Conservation (phyloP, 2,329 filamentous ascomycete species). For the Diplodia scrobiculata region DNA sequence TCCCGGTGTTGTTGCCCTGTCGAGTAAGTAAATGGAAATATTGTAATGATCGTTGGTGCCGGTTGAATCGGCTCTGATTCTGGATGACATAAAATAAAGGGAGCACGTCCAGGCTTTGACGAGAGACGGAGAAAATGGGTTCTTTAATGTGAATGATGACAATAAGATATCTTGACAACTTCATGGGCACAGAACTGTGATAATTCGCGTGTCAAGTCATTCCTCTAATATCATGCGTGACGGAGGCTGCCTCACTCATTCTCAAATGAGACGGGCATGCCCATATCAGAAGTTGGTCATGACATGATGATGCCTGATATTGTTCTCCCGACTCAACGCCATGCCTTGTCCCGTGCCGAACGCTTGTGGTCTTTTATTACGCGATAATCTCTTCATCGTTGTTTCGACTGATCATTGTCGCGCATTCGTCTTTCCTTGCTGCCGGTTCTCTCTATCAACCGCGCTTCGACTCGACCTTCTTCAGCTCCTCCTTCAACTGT, state of each 20-base stretch:
- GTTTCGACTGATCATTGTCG: not conserved
- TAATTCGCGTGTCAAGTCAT: not conserved
- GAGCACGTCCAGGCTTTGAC: constrained; percentile 24
- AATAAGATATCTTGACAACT: constrained; percentile 21
- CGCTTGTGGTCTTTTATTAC: not conserved
- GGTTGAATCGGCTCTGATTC: constrained; percentile 27
- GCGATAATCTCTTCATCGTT: not conserved
- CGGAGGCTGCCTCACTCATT: not conserved
- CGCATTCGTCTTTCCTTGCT: not conserved
- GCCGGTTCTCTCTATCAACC: constrained; percentile 1
- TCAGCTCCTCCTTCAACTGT: constrained; percentile 91
- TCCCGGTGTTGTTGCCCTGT: constrained; percentile 89
- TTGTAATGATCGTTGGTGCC: constrained; percentile 6
- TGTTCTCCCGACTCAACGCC: not conserved
- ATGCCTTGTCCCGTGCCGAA: not conserved
- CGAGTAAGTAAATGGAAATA: constrained; percentile 62
- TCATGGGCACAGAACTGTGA: not conserved
- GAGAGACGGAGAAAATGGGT: constrained; percentile 1
- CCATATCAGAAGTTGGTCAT: not conserved
- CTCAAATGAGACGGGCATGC: not conserved
- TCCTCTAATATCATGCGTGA: not conserved
- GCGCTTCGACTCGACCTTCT: constrained; percentile 68
- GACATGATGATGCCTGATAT: not conserved
- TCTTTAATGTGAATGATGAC: constrained; percentile 25
- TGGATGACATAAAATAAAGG: constrained; percentile 28